Evolutionary conservation across 441 rosid species (phyloP), one percentile per base, ranked within the genome.

Genomic region (Erodium texanum): DNA sequence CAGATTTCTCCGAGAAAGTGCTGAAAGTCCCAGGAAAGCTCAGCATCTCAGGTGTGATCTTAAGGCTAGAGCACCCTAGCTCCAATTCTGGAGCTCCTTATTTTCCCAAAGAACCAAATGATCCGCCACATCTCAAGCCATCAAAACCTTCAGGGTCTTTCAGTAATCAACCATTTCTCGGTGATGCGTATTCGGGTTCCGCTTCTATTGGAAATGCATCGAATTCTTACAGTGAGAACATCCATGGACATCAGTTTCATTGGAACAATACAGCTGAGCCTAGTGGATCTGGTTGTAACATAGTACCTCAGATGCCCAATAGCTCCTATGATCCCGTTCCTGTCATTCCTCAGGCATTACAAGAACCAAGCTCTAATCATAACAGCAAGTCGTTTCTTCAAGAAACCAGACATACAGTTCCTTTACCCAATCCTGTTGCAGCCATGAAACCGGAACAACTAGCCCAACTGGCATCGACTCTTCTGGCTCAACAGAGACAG

Each of bases 21-120:
- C 81, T 93, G 71, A 93, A 84, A 82, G 99, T 93, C 27, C 93
- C 97, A 1, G 99, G 99, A 43, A 87, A 89, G 72, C 78, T 93
- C 64, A 90, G 97, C 83, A 87, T 93, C 76, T 90, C 98, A 12
- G 98, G 98, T 68, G 98, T 93, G 74, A 75, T 90, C 62, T 79
- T 93, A 75, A 85, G 96, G 73, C 71, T 89, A 71, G 96, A 89
- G 66, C 78, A 73, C 23, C 81, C 86, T 56, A 73, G 81, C 74
- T 75, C 95, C 70, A 78, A 68, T 78, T 75, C 78, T 38, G 89
- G 82, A 27, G 10, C 84, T 66, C 68, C 67, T 71, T 79, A 73
- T 70, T 82, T 79, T 62, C 81, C 79, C 70, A 81, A 78, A 78
- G 92, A 82, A 62, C 79, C 72, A 64, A 80, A 74, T 66, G 86